Conservation (phyloP, 192 early-diverging fungal genomes). For the Linderina pennispora region DNA sequence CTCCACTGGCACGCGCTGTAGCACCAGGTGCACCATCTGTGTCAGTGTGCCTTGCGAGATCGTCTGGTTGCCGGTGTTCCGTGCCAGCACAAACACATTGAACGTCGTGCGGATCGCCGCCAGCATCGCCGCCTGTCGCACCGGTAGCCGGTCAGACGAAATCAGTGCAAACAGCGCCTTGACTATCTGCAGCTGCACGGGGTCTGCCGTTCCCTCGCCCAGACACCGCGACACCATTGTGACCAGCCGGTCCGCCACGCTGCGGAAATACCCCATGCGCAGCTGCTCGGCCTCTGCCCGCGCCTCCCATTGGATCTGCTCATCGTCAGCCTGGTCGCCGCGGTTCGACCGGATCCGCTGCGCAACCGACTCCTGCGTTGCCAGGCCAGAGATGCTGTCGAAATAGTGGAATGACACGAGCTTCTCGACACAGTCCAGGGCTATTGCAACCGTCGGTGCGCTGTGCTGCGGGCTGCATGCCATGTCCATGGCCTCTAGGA, state of each 20-base stretch:
- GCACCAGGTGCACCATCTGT: conserved; percentile 82
- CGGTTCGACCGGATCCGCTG: conserved; percentile 9
- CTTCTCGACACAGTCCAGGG: conserved; percentile 80
- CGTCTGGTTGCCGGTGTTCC: conserved; percentile 67
- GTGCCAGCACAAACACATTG: conserved; percentile 82
- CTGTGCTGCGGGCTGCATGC: conserved; percentile 63
- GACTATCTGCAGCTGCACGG: conserved; percentile 85
- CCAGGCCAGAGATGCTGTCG: conserved; percentile 26
- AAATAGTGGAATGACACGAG: conserved; percentile 62
- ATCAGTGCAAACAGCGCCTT: conserved; percentile 85
- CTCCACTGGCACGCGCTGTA: conserved; percentile 55
- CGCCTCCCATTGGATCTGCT: conserved; percentile 1
- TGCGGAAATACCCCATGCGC: not conserved
- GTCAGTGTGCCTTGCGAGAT: conserved; percentile 83
- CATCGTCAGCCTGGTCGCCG: conserved; percentile 2
- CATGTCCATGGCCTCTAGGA: conserved; percentile 64
- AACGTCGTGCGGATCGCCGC: conserved; percentile 78
- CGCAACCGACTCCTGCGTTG: conserved; percentile 6
- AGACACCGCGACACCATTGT: conserved; percentile 73
- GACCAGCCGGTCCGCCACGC: conserved; percentile 49
- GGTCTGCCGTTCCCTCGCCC: conserved; percentile 76
- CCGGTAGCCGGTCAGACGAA: conserved; percentile 55
- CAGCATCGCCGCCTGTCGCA: conserved; percentile 72
- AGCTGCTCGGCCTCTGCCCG: conserved; percentile 15
- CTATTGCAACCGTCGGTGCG: conserved; percentile 53